Base-by-base conservation (phyloP, 129 eudicot species). In the Flaveria bidentis region DNA sequence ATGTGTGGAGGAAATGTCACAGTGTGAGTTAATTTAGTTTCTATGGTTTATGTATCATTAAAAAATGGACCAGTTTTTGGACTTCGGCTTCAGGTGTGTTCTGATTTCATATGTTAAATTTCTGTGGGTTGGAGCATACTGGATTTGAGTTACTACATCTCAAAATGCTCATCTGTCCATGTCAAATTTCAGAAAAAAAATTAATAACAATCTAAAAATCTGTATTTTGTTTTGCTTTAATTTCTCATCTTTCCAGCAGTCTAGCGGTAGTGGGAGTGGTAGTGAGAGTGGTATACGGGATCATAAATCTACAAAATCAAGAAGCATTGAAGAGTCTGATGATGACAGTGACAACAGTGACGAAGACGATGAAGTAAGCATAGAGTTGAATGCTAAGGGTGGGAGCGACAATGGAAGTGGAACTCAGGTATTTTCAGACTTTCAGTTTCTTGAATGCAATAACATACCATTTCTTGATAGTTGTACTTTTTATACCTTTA, bases 1-100 rank as follows among this genome's bases (percentile, higher is more conserved):
- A 92, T 86, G 98, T 87, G n/a, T 92, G 98, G 98, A 92, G 96
- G 81, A 89, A 82, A 82, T 90, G 93, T 76, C 96, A 84, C 87
- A 88, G 86, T 86, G 96, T 90, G 83, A 90, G 93, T 90, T 77
- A 66, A 63, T 65, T 69, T 65, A 76, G 74, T 73, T 73, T 41
- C 80, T 71, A 63, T 72, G 71, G 68, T 86, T 78, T 77, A 74
- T 77, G 80, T 74, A 67, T 73, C 64, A 80, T 68, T 80, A 73
- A 74, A 30, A 36, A 74, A 55, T 28, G 41, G 64, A 74, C 79
- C 65, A 74, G 75, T 80, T 80, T 62, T 80, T 80, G 82, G 78
- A 74, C 85, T 83, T 67, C 78, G 80, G 76, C 84, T 72, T 75
- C 75, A 76, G 81, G 84, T 86, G 79, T 74, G 85, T 77, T 80